These are phyloP conservation scores for Hypomontagnella monticulosa DNA, from an alignment of 495 filamentous ascomycete species.

Conservation along the genomic window DNA sequence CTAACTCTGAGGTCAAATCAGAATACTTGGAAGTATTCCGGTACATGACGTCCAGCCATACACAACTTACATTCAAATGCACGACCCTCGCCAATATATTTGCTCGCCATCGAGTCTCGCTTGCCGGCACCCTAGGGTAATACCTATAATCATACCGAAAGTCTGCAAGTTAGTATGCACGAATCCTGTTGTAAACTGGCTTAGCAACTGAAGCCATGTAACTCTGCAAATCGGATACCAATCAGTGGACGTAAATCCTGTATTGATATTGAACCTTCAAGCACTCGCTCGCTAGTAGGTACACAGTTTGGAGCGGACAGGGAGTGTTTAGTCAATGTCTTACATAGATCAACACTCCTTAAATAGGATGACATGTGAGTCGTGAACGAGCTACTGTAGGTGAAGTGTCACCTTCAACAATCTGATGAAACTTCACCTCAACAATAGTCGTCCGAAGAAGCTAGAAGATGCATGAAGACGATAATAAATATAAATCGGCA, in stretches of 20 bases:
- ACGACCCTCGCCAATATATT: conserved; percentile 34
- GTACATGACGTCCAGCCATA: conserved; percentile 10
- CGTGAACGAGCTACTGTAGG: conserved; percentile 1
- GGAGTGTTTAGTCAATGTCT: not conserved
- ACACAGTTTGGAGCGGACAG: conserved; percentile 7
- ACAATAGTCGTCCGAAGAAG: not conserved
- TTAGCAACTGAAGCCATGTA: conserved; percentile 27
- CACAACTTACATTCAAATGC: conserved; percentile 8
- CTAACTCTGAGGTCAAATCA: conserved; percentile 12
- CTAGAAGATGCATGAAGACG: not conserved
- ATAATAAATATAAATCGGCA: not conserved
- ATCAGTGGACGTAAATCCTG: conserved; percentile 11
- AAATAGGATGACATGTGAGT: not conserved
- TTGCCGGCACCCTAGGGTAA: conserved; percentile 29
- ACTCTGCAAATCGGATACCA: conserved; percentile 23
- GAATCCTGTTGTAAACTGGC: conserved; percentile 29
- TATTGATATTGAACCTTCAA: conserved; percentile 10
- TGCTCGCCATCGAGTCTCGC: conserved; percentile 30
- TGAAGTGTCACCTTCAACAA: conserved; percentile 4
- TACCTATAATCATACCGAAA: conserved; percentile 35
- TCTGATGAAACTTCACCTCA: not conserved
- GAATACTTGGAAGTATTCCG: conserved; percentile 9
- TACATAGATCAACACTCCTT: not conserved
- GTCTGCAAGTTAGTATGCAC: conserved; percentile 30
- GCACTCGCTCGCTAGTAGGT: conserved; percentile 6